Base-by-base conservation (phyloP, 495 filamentous ascomycete species). In the Xylaria telfairii region DNA sequence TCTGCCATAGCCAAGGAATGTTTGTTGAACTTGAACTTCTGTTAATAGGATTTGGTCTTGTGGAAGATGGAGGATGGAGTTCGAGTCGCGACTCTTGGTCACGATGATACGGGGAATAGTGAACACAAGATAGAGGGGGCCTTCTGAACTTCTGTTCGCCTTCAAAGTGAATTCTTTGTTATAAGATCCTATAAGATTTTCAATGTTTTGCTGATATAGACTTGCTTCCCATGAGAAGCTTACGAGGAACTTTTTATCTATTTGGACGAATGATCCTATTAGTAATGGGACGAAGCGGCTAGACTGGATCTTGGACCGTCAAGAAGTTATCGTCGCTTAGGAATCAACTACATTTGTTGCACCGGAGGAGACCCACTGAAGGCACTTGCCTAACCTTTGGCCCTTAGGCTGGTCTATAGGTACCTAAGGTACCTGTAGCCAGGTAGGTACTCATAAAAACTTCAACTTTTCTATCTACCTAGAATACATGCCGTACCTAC, bases 1-100 rank as follows among this genome's bases (percentile, higher is more conserved):
- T 66, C 41, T 46, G 72, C 56, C 76, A 78, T 69, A 42, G 44
- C 46, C 57, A 63, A 53, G 0, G 32, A 19, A 30, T 51, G 7
- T 54, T 42, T 3, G 26, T 62, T n/a, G 32, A 5, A 10, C 8
- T 42, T n/a, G 24, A 51, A 1, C 28, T 39, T 53, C 24, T 41
- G 47, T 42, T 26, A n/a, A 12, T 47, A n/a, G 10, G 37, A 32
- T 30, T 26, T 17, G 5, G 19, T n/a, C 41, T 47, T 49, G 19
- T 62, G 19, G 37, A 37, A 34, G 17, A 32, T 59, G 32, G n/a
- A 37, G 37, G 56, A 37, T 19, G 30, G 19, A 37, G 30, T n/a
- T 59, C 30, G 19, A 9, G 3, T 37, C 21, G 17, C 17, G 19
- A 37, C 30, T 21, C 19, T 59, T 59, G 56, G 17, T 37, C 56